Evolutionary conservation across 768 basidiomycete genomes (phyloP), one percentile per base, ranked within the genome.

Genomic region (Rhodotorula paludigena): DNA sequence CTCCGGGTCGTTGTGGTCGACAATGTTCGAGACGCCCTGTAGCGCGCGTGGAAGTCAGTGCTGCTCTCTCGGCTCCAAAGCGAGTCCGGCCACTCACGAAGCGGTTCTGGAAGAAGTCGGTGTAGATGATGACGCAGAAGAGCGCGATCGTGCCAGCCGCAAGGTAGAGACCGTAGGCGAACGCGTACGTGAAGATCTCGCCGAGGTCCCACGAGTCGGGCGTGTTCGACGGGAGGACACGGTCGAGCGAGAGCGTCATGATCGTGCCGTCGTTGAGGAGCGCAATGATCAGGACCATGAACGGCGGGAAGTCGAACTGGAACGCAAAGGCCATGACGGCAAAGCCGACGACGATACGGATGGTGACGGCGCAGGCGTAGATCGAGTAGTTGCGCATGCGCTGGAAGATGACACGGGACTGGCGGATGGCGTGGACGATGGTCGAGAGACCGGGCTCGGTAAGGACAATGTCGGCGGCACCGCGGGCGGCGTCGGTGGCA

Each of bases 311-410:
- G 80, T 96, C 89, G 81, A 94, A 92, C 83, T 87, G 85, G 87
- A 92, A 98, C 42, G 87, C 87, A 79, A 97, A 97, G 51, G 90
- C 89, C 78, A 98, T 83, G 81, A 96, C 87, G 69, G 92, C 86
- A 81, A 98, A 97, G 81, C 90, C 94, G 74, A 96, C 89, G 73
- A 74, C 94, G 79, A 97, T 94, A 88, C 93, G 93, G 80, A 96
- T 96, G 68, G 93, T 97, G 67, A 78, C 77, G 69, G 78, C 78
- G 68, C 78, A 78, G 54, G 78, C 78, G 76, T 77, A 77, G 82
- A 98, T 96, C 58, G 94, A 89, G 81, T 98, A 97, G 84, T 98
- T 98, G 76, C 94, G 83, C 94, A 98, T 97, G 81, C 94, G 89
- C 78, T 98, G 94, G 89, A 98, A 98, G 81, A 98, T 98, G 82